phyloP scores from a whole-genome alignment of 2,329 filamentous ascomycete genomes.

The Pseudogymnoascus sp. region DNA sequence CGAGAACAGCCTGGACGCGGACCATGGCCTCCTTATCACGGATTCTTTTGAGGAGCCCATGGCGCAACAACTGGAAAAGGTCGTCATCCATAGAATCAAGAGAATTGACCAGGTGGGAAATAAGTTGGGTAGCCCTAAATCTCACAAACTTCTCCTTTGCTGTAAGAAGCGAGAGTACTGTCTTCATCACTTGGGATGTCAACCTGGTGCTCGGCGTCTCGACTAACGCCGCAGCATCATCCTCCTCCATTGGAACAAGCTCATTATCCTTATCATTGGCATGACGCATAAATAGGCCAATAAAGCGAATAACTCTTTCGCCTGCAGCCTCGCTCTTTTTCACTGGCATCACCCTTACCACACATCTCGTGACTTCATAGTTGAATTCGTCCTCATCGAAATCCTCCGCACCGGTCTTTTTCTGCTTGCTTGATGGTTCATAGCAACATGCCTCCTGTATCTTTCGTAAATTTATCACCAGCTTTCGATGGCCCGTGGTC shows the following conservation, averaged over 20 bases:
- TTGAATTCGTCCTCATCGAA: constrained; percentile 86
- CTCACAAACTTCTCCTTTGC: constrained; percentile 90
- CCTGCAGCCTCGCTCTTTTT: constrained; percentile 88
- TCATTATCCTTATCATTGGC: constrained; percentile 64
- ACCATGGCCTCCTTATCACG: constrained; percentile 92
- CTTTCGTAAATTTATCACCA: constrained; percentile 80
- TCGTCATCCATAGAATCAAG: constrained; percentile 89
- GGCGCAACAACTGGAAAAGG: constrained; percentile 72
- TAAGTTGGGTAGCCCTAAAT: constrained; percentile 81
- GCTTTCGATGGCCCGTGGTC: constrained; percentile 81
- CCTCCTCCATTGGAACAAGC: constrained; percentile 50
- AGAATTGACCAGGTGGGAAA: constrained; percentile 86
- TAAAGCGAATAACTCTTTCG: constrained; percentile 76
- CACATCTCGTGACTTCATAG: constrained; percentile 71
- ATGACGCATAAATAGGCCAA: constrained; percentile 77
- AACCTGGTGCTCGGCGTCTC: constrained; percentile 81
- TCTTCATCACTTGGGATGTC: constrained; percentile 63
- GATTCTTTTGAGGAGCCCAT: constrained; percentile 74
- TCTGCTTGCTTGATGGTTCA: constrained; percentile 49
- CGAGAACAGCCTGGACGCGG: constrained; percentile 82
- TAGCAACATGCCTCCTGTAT: constrained; percentile 80
- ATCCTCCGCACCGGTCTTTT: constrained; percentile 48
- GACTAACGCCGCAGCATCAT: constrained; percentile 61
- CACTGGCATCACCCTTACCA: constrained; percentile 72
- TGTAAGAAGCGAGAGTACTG: constrained; percentile 65